Base-by-base conservation (phyloP, 257 asterid species). In the Apocynum venetum region DNA sequence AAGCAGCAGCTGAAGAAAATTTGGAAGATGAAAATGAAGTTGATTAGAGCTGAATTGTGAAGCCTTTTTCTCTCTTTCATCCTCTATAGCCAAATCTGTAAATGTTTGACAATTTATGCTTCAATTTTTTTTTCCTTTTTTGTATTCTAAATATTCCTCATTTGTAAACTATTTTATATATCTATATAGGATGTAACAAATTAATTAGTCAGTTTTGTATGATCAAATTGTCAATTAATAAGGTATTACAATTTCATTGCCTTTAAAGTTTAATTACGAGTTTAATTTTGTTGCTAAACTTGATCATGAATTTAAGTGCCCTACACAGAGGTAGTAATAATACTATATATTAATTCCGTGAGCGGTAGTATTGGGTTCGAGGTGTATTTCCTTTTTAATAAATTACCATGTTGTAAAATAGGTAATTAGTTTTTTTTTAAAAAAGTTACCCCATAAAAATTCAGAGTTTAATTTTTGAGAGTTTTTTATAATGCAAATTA, bases 21-120 rank as follows among this genome's bases (percentile, higher is more conserved):
- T 40, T 15, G 46, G 49, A 75, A 70, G 13, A 53, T 47, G 49
- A 48, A 2, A 49, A 10, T 63, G 73, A 75, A 47, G 85, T 17
- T 73, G 85, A 77, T 67, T 9, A 56, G 78, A 76, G 41, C 46
- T 80, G 81, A 76, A 84, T 67, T 25, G 19, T 61, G 66, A 56
- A 72, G 46, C 75, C 73, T 65, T 13, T 35, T 57, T 44, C n/a
- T 53, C 49, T 70, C 77, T 79, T 82, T 57, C 75, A 71, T 41
- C 59, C 78, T 63, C 77, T 43, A 80, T 72, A 82, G 86, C 77
- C 57, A 77, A 41, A 43, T 79, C 88, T 87, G 90, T 85, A 80
- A 89, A 83, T 84, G 86, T 75, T 80, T 83, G 90, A 78, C 84
- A 80, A 74, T 56, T 73, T 53, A 73, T 73, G 65, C 47, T 73